Evolutionary conservation across 306 rosid species (phyloP).

Genomic region (Castanea mollissima): DNA sequence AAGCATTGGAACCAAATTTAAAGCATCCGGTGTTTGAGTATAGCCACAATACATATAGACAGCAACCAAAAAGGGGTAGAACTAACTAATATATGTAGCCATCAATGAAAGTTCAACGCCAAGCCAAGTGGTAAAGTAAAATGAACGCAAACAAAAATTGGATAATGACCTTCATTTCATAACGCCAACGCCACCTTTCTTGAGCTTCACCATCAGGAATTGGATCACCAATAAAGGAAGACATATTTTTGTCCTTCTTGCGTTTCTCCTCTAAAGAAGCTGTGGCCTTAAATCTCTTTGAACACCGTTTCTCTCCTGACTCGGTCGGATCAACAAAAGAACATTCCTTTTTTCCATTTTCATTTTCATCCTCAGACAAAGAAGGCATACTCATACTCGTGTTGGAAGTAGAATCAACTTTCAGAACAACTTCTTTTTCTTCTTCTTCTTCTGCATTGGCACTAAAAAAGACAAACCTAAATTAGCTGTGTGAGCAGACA

Average conservation of each 20-base stretch:
- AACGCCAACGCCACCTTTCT: slow-evolving; percentile 92
- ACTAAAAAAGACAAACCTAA: slow-evolving; percentile 37
- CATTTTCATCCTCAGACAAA: slow-evolving; percentile 33
- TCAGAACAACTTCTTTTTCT: neutral
- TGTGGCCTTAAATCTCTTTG: slow-evolving; percentile 33
- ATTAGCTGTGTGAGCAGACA: neutral
- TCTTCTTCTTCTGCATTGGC: slow-evolving; percentile 12
- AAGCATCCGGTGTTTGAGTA: neutral
- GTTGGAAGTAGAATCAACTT: slow-evolving; percentile 11
- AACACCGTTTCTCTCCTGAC: slow-evolving; percentile 34
- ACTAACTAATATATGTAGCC: neutral
- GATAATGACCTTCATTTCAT: slow-evolving; percentile 70
- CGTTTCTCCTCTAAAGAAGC: slow-evolving; percentile 18
- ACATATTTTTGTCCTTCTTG: slow-evolving; percentile 4
- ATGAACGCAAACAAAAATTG: slow-evolving; percentile 10
- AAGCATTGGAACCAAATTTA: neutral
- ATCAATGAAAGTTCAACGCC: slow-evolving; percentile 4
- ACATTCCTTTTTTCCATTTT: slow-evolving; percentile 30
- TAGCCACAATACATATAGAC: neutral
- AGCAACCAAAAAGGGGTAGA: neutral
- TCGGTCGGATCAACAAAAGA: slow-evolving; percentile 29
- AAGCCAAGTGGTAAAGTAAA: neutral
- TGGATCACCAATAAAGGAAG: slow-evolving; percentile 76
- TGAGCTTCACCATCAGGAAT: slow-evolving; percentile 77
- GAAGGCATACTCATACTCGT: slow-evolving; percentile 10